Base-by-base conservation (phyloP, 306 rosid species). In the Ochetophila trinervis region DNA sequence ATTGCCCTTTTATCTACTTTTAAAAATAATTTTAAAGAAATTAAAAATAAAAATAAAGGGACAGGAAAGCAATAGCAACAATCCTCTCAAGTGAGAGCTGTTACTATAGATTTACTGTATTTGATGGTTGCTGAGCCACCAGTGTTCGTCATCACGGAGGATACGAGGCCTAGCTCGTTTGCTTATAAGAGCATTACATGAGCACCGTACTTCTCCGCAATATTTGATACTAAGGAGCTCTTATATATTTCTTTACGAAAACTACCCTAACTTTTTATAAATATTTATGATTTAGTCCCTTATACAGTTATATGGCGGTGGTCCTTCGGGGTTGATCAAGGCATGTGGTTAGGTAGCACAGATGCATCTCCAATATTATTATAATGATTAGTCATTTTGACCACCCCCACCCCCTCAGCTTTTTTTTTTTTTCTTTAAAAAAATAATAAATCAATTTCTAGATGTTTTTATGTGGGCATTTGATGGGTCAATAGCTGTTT, bases 181-280 rank as follows among this genome's bases (percentile, higher is more conserved):
- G 13, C 45, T 40, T 40, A 40, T 40, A 40, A 40, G 45, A 40
- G 1, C 13, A 9, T 27, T 40, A 40, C 12, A 40, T 12, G 45
- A 10, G 0, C 45, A 10, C 82, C 78, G 82, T 77, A 72, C 82
- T 53, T 77, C 42, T 66, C 74, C 27, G 16, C 47, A 9, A 4
- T 40, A 24, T 2, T 57, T 78, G 78, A 78, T 77, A 77, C 47
- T 17, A 6, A 22, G 53, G 59, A 21, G 60, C 22, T 71, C 82
- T 72, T 78, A 72, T 78, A 67, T 8, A 6, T 53, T 51, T 10
- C 54, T 66, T 66, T 40, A 5, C 32, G 19, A 27, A 65, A 52
- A 44, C 55, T 40, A 3, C 50, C 77, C 37, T 16, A 5, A 13
- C 35, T 8, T 9, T 63, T 54, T 10, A 13, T 3, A 5, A 27